These are phyloP conservation scores for Elsinoe fawcettii DNA, from an alignment of 2,329 filamentous ascomycete species.

Conservation along the genomic window DNA sequence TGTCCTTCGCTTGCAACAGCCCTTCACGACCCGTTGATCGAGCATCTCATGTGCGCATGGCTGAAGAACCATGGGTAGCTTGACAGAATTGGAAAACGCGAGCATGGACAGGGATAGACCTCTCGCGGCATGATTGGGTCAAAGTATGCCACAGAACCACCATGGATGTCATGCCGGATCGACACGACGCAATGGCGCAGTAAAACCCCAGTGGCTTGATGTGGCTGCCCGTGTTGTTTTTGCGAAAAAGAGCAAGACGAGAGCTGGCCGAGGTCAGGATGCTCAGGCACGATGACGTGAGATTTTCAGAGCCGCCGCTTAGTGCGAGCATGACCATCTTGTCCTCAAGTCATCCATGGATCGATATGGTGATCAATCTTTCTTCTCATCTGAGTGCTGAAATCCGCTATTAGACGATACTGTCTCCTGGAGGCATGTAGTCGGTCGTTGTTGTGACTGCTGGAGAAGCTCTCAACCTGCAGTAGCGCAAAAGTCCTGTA, in stretches of 20 bases:
- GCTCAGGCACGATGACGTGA: constrained; percentile 13
- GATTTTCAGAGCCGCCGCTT: not conserved
- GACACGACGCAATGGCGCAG: constrained; percentile 7
- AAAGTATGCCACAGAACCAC: not conserved
- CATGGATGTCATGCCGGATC: constrained; percentile 5
- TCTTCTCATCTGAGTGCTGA: too few relatives aligned
- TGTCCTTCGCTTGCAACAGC: not conserved
- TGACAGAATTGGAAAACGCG: constrained; percentile 2
- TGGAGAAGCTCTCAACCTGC: not conserved
- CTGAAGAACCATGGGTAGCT: not conserved
- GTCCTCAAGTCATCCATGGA: too few relatives aligned
- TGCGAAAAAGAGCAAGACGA: not conserved
- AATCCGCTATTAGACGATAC: too few relatives aligned
- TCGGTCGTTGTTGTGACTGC: too few relatives aligned
- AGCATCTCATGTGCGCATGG: not conserved
- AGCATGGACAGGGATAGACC: not conserved
- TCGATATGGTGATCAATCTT: too few relatives aligned
- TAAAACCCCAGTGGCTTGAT: not conserved
- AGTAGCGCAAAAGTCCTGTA: not conserved
- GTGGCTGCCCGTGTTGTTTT: not conserved
- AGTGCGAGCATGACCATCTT: not conserved
- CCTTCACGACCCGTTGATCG: not conserved
- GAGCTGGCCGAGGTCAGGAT: not conserved
- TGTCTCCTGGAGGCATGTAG: too few relatives aligned
- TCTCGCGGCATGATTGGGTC: not conserved